A percentile compares a stretch with the other conserved stretches of the same genome.
These are phyloP conservation scores for Xylariaceae sp. DNA, from an alignment of 2,329 filamentous ascomycete genomes.

Conservation along the genomic window DNA sequence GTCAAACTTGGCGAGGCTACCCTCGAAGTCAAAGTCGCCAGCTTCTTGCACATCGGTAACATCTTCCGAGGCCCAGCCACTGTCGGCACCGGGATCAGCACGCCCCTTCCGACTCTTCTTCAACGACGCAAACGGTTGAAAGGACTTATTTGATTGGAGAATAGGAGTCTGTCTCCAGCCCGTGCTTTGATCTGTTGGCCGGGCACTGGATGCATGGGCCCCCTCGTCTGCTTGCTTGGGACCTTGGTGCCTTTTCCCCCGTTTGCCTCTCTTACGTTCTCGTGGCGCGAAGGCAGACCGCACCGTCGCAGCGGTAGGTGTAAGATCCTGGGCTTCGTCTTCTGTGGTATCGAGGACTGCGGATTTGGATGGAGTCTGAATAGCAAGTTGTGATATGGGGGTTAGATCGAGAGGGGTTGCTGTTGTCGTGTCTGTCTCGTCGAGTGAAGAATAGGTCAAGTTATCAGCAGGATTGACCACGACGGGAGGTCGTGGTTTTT, in stretches of 20 bases:
- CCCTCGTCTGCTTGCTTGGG: constrained; percentile 24
- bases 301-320: constrained; percentile 27
- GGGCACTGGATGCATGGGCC: constrained; percentile 30
- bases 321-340: constrained; percentile 30
- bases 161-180: constrained; percentile 68
- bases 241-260: constrained; percentile 33
- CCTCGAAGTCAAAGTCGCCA: constrained; percentile 93
- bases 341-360: constrained; percentile 28
- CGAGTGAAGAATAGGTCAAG: constrained; percentile 36
- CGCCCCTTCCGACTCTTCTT: constrained; percentile 60
- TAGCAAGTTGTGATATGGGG: constrained; percentile 25
- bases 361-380: constrained; percentile 28
- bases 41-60: constrained; percentile 93
- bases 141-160: constrained; percentile 64
- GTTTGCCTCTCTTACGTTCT: constrained; percentile 34
- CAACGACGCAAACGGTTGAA: constrained; percentile 67
- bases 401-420: constrained; percentile 6
- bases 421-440: constrained; percentile 35
- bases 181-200: constrained; percentile 48
- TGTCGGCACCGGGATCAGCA: constrained; percentile 57
- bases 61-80: constrained; percentile 95
- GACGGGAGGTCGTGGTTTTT: constrained; percentile 41
- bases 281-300: constrained; percentile 20
- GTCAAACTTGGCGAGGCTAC: constrained; percentile 91
- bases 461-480: constrained; percentile 35